Conservation (phyloP, 1,284 basidiomycete genomes). For the Vanrija pseudolonga region DNA sequence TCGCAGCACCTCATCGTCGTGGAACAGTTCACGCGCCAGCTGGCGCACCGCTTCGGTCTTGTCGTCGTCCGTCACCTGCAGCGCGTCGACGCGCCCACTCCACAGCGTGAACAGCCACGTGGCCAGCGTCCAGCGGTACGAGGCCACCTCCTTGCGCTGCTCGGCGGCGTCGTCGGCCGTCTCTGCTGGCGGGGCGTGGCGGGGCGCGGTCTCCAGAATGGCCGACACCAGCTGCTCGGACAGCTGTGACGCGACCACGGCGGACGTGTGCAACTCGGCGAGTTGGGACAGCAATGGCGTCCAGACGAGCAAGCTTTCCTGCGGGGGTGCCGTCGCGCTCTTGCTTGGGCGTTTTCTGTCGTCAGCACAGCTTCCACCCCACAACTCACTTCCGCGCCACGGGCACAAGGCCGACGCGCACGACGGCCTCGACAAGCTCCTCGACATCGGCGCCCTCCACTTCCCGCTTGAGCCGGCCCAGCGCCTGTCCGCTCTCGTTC, state of each 20-base stretch:
- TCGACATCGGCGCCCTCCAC: conserved; percentile 56
- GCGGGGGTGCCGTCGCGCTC: conserved; percentile 23
- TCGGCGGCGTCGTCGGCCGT: conserved; percentile 4
- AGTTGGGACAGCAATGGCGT: conserved; percentile 12
- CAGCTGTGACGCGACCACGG: not conserved
- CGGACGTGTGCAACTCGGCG: not conserved
- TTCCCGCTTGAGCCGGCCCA: conserved; percentile 35
- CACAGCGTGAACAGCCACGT: conserved; percentile 14
- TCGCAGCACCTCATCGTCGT: conserved; percentile 8
- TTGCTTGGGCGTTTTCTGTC: conserved; percentile 11
- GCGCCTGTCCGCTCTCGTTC: conserved; percentile 53
- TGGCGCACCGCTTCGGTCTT: not conserved
- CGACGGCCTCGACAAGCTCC: conserved; percentile 62
- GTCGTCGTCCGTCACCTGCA: conserved; percentile 6
- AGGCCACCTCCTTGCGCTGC: conserved; percentile 5
- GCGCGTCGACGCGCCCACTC: not conserved
- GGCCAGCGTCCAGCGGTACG: conserved; percentile 19
- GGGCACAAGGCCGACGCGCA: conserved; percentile 70
- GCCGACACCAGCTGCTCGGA: conserved; percentile 6
- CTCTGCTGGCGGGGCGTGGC: not conserved
- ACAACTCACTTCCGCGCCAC: conserved; percentile 66
- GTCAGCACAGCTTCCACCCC: not conserved
- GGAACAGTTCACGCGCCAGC: conserved; percentile 15
- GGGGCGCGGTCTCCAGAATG: conserved; percentile 11
- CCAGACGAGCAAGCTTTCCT: conserved; percentile 39